Base-by-base conservation (phyloP, 1,284 basidiomycete species). In the Pulveroboletus sp. region DNA sequence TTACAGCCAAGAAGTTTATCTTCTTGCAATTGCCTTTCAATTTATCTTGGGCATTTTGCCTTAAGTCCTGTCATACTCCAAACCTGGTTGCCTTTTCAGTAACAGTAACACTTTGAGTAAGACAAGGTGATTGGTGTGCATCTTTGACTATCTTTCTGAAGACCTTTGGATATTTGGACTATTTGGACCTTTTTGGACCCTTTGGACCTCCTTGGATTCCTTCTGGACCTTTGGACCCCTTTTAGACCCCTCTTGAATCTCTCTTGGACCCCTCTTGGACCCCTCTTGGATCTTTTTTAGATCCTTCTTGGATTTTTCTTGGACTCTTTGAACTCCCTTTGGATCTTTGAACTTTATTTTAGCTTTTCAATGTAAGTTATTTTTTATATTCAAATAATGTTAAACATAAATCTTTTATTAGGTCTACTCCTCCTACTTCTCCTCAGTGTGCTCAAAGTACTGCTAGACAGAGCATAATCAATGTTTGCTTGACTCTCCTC, bases 391-490 rank as follows among this genome's bases (percentile, higher is more conserved):
- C 29, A 31, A 8, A 31, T 31, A 31, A 31, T 35, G 33, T 31
- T 31, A 14, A 17, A 35, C n/a, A 36, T 38, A 14, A 38, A 38
- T 20, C 20, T 9, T 9, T 18, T 38, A 26, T 39, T 22, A 56
- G 52, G 24, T 35, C 45, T 12, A 36, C 43, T 22, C 47, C 38
- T 17, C 28, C 39, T 3, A 58, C 43, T 7, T 58, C 38, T 8
- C 38, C 39, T 4, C 54, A 57, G 20, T 1, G 0, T 57, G 56
- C 57, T 17, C 43, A 49, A 12, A 2, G 2, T 44, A 35, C 53
- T 57, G 14, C 48, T 47, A 58, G 9, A 39, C 31, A 46, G 17
- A 58, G 5, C 7, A 2, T 31, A 24, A 58, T 24, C 57, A 58
- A 39, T 0, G 14, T 33, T 0, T 15, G 2, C 36, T 58, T 58